Base-by-base conservation (phyloP, 2,329 filamentous ascomycete species). In the Cordyceps militaris region DNA sequence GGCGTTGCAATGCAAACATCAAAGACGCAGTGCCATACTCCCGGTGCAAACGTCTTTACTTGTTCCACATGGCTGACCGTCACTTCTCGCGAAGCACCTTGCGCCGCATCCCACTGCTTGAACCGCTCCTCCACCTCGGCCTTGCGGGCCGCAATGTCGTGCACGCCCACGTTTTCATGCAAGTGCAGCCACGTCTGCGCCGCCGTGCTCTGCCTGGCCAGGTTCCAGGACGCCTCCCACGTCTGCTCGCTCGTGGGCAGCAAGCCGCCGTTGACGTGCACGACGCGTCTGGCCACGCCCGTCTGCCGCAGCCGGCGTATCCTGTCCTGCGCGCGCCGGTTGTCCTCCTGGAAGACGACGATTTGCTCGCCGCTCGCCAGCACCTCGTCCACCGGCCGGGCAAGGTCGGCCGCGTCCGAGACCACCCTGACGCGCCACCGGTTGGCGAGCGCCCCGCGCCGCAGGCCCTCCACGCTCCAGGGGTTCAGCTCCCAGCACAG, bases 401-500 rank as follows among this genome's bases (percentile, higher is more conserved):
- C 66, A 21, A 79, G 66, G 0, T 79, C 75, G 0, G 66, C 64
- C 0, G 67, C 69, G 14, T 68, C 66, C 1, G 47, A 46, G 0
- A 89, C 71, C 14, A 89, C 77, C 57, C 73, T 76, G 9, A 86
- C 81, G 0, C 67, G 71, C 85, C 87, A 91, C 40, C 81, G 79
- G 67, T 92, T 92, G 30, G 72, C 82, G 46, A 76, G 66, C 28
- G 92, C 89, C 23, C 91, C 93, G 63, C 89, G 82, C 26, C 85
- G 79, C 67, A 97, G 71, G 0, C 89, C 91, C 74, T 97, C 91
- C 34, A 96, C 81, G 63, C 86, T 91, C 86, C 92, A 89, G 0
- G 87, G 86, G 69, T 96, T 97, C 47, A 97, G 76, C 71, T 97
- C 93, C 88, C 90, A 97, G 64, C 91, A 89, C 43, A 94, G 75